These are phyloP conservation scores for Solanum ahanhuiri DNA, from an alignment of 257 asterid genomes.

Conservation along the genomic window DNA sequence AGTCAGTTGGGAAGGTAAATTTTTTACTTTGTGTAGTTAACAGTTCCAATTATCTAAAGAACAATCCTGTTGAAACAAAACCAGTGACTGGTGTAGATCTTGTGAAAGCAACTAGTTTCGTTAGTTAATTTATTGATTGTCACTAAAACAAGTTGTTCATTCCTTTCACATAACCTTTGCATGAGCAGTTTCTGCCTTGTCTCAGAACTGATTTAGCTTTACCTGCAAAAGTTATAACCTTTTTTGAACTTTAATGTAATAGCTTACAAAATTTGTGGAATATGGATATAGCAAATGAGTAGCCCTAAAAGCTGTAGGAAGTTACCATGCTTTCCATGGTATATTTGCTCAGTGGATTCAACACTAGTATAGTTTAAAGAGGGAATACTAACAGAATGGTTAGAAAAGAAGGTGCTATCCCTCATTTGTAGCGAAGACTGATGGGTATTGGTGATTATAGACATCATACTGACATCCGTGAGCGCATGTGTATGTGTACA, in stretches of 20 bases:
- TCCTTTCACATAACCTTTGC: not conserved
- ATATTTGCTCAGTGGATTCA: not conserved
- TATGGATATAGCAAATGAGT: not conserved
- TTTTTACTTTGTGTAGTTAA: not conserved
- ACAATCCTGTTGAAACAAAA: not conserved
- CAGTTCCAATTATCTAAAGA: not conserved
- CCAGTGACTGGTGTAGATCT: not conserved
- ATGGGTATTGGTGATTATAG: not conserved
- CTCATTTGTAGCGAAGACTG: not conserved
- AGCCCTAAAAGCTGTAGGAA: not conserved
- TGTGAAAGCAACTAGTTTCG: not conserved
- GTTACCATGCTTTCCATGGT: not conserved
- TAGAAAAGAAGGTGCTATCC: not conserved
- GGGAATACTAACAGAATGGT: not conserved
- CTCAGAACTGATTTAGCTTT: not conserved
- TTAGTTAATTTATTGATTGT: not conserved
- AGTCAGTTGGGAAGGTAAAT: slow-evolving; percentile 61
- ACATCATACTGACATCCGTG: not conserved
- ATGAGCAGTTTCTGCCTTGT: not conserved
- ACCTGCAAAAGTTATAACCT: not conserved
- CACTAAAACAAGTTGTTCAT: not conserved
- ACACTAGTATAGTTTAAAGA: not conserved
- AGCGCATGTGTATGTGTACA: not conserved
- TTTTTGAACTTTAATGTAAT: not conserved
- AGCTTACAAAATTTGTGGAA: not conserved